Evolutionary conservation across 371 early-diverging fungal genomes (phyloP).

Genomic region (Thermomucor indicae-seudaticae): DNA sequence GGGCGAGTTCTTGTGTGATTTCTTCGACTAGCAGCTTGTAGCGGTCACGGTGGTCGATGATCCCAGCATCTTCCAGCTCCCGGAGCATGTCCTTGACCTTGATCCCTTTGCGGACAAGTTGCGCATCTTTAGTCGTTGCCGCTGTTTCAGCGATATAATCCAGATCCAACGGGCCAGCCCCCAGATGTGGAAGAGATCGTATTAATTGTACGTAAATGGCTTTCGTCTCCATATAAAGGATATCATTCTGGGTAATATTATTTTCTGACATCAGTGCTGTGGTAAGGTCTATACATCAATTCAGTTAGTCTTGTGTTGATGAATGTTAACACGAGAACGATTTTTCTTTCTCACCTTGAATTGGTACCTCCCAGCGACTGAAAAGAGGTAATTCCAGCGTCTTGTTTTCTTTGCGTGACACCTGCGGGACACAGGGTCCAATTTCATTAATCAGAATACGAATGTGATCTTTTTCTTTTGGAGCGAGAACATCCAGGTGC

Average conservation of each 20-base stretch:
- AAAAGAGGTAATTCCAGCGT: constrained; percentile 80
- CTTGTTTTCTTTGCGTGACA: constrained; percentile 83
- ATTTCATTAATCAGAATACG: constrained; percentile 75
- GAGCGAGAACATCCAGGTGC: constrained; percentile 77
- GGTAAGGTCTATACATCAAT: constrained; percentile 34
- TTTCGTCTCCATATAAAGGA: constrained; percentile 93
- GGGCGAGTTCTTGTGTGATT: constrained; percentile 79
- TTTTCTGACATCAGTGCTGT: constrained; percentile 70
- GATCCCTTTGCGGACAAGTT: constrained; percentile 85
- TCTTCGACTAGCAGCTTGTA: constrained; percentile 85
- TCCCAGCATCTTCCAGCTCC: constrained; percentile 76
- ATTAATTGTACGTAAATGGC: constrained; percentile 90
- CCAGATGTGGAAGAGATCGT: constrained; percentile 69
- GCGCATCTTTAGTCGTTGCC: constrained; percentile 81
- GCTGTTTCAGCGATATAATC: constrained; percentile 81
- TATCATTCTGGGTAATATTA: constrained; percentile 87
- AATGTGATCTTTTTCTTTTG: constrained; percentile 78
- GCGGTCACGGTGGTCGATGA: constrained; percentile 74
- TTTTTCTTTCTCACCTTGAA: constrained; percentile 61
- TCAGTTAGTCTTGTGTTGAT: background rate
- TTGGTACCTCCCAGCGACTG: constrained; percentile 91
- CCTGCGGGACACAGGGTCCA: constrained; percentile 72
- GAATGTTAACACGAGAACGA: background rate
- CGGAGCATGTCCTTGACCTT: constrained; percentile 90
- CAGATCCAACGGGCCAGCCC: constrained; percentile 53